phyloP scores from a whole-genome alignment of 2,329 filamentous ascomycete species.

The Ceratocystiopsis minuta region DNA sequence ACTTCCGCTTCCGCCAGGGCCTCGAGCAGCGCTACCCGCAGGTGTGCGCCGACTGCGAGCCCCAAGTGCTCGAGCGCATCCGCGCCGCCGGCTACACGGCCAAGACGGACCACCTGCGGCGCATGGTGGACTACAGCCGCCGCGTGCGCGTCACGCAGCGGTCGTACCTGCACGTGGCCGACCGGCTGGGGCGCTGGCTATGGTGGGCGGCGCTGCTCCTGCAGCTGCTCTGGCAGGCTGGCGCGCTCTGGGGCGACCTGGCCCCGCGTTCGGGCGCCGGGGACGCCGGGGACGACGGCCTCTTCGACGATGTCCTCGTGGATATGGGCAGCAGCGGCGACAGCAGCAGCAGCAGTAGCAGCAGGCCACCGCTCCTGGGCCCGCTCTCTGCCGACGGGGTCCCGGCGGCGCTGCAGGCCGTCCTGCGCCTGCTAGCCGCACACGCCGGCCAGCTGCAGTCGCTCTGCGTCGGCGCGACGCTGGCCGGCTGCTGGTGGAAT shows the following conservation, averaged over 20 bases:
- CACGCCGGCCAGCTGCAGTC: conserved; percentile 10
- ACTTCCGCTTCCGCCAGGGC: conserved; percentile 50
- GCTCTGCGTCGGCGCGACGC: conserved; percentile 5
- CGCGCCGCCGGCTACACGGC: conserved; percentile 59
- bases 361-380: too few relatives aligned
- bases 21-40: conserved; percentile 77
- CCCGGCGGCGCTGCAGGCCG: conserved; percentile 13
- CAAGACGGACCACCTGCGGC: conserved; percentile 61
- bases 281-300: conserved; percentile 11
- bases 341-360: too few relatives aligned
- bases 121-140: conserved; percentile 51
- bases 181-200: conserved; percentile 23
- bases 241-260: not conserved
- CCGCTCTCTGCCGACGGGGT: too few relatives aligned
- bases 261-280: conserved; percentile 8
- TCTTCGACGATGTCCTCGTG: too few relatives aligned
- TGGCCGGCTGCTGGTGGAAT: conserved; percentile 46
- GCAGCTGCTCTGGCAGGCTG: conserved; percentile 32
- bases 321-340: too few relatives aligned
- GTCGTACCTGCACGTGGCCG: conserved; percentile 24
- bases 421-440: conserved; percentile 22
- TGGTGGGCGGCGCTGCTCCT: conserved; percentile 30
- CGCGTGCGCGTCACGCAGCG: conserved; percentile 23
- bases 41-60: conserved; percentile 67
- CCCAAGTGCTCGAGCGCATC: conserved; percentile 51